These are phyloP conservation scores for Avena eriantha DNA, from an alignment of 176 grass and related monocot genomes.

Conservation along the genomic window DNA sequence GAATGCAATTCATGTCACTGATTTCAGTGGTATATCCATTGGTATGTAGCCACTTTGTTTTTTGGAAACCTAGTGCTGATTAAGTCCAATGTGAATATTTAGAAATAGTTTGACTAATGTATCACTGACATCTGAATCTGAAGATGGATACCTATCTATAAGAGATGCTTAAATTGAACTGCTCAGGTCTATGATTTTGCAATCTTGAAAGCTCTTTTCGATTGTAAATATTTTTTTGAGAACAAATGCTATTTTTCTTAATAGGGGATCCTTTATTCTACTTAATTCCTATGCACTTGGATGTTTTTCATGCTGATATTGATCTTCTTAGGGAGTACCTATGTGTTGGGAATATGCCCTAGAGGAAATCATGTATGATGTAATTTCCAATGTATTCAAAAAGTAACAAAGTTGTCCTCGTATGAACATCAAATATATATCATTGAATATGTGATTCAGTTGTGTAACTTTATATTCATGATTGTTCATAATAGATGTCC, in stretches of 20 bases:
- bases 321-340: slow-evolving; percentile 77
- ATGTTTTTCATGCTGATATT: slow-evolving; percentile 83
- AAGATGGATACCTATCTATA: slow-evolving; percentile 3
- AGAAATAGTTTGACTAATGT: slow-evolving; percentile 2
- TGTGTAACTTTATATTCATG: no score
- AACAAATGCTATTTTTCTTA: slow-evolving; percentile 26
- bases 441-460: no score
- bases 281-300: slow-evolving; percentile 87
- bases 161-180: not conserved
- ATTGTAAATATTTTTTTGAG: slow-evolving; percentile 13
- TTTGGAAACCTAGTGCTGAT: slow-evolving; percentile 4
- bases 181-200: not conserved
- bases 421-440: no score
- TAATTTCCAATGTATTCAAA: no score
- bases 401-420: no score
- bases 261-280: slow-evolving; percentile 87
- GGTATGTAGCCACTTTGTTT: slow-evolving; percentile 53
- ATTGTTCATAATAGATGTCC: no score
- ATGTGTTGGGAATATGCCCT: no score
- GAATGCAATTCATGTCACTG: slow-evolving; percentile 82
- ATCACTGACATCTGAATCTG: slow-evolving; percentile 26
- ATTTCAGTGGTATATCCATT: slow-evolving; percentile 87
- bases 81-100: slow-evolving; percentile 10
- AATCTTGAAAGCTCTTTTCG: not conserved
- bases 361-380: no score